Percentiles rank a stretch among this genome's conserved stretches.
phyloP scores from a whole-genome alignment of 169 alveolate genomes.

The Plasmodium knowlesi region DNA sequence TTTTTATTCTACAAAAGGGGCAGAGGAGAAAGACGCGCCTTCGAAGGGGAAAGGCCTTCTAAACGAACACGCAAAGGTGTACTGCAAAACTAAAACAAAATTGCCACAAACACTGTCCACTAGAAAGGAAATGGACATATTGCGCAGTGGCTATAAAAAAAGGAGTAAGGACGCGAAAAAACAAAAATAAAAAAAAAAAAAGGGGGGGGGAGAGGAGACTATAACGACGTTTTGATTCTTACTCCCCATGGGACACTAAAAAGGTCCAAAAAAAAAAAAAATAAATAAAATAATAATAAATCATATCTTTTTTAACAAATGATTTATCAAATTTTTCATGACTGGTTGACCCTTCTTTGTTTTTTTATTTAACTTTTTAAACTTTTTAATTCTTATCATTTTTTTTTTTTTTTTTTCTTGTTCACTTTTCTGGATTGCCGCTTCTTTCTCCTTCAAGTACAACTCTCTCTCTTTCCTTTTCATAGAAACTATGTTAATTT shows the following conservation, averaged over 20 bases:
- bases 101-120: not conserved
- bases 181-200: no score
- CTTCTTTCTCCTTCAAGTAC: constrained; percentile 12
- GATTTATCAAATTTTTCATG: constrained; percentile 59
- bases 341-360: constrained; percentile 63
- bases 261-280: not conserved
- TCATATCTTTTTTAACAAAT: constrained; percentile 56
- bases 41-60: no score
- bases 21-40: no score
- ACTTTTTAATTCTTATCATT: constrained; percentile 13
- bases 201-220: not conserved
- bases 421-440: not conserved
- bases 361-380: not conserved
- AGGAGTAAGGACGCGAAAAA: not conserved
- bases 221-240: not conserved
- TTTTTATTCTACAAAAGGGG: no score
- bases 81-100: not conserved
- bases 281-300: no score
- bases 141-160: not conserved
- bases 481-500: not conserved
- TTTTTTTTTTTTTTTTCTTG: constrained; percentile 18
- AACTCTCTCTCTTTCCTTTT: constrained; percentile 2
- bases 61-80: no score
- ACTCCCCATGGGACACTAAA: not conserved
- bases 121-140: not conserved